Base-by-base conservation (phyloP, 441 rosid genomes). In the Arabidopsis hybrid region DNA sequence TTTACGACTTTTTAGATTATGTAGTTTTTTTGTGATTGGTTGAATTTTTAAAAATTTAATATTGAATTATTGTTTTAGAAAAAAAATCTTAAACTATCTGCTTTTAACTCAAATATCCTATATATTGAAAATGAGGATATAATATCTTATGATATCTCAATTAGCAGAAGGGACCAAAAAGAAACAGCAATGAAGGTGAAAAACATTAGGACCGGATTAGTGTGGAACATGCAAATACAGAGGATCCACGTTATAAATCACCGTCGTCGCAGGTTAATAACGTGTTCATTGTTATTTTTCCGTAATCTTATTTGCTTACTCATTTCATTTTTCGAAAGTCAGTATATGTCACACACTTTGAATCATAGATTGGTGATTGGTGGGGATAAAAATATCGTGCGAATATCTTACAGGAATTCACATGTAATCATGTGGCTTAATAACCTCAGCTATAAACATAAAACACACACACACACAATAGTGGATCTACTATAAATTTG, bases 171-270 rank as follows among this genome's bases (percentile, higher is more conserved):
- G 55, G 49, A 57, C 35, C 60, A 70, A 65, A 70, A 70, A 55
- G 53, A 65, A 70, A 76, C 67, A 76, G 72, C 76, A 76, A 50
- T 57, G 72, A 65, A 71, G 67, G 60, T 60, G 51, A 77, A 55
- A 51, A 51, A 7, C 31, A 65, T 67, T 43, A 59, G 8, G 59
- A 72, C 31, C 31, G 45, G 52, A 67, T 43, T 58, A 77, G 42
- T 60, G 58, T 59, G 69, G 67, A 77, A 66, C 77, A 77, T 77
- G 73, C 80, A 66, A 78, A 66, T 52, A 55, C 77, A 72, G 69
- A 53, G 73, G 53, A 67, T 60, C 77, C 77, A 78, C 73, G 77
- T 66, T 77, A 71, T 66, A 52, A 43, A 42, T 55, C 73, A 72
- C 36, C 80, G 26, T 71, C 60, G 39, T 40, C 45, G 9, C 21